phyloP scores from a whole-genome alignment of 2,329 filamentous ascomycete genomes.

The Nigrograna mackinnonii region DNA sequence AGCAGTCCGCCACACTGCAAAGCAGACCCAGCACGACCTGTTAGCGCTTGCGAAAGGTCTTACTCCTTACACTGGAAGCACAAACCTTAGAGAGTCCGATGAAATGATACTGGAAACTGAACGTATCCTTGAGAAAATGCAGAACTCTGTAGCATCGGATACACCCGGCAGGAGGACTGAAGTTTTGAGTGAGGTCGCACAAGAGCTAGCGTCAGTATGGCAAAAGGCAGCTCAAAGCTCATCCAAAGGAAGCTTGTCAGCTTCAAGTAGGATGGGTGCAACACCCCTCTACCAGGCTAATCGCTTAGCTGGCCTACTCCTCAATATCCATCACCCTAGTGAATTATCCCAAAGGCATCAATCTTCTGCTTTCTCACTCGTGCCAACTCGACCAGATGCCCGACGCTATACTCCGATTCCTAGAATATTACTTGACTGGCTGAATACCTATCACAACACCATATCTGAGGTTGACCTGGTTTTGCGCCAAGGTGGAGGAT shows the following conservation, averaged over 20 bases:
- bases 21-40: conserved; percentile 64
- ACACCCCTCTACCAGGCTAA: conserved; percentile 72
- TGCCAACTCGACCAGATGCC: conserved; percentile 23
- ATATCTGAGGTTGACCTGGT: conserved; percentile 69
- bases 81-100: conserved; percentile 69
- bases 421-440: conserved; percentile 81
- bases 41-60: conserved; percentile 73
- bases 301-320: conserved; percentile 75
- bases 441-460: conserved; percentile 73
- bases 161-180: conserved; percentile 30
- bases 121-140: conserved; percentile 58
- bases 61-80: conserved; percentile 56
- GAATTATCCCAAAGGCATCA: conserved; percentile 25
- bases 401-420: conserved; percentile 61
- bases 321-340: conserved; percentile 73
- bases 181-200: conserved; percentile 28
- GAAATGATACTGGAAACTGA: conserved; percentile 78
- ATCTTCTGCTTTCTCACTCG: conserved; percentile 26
- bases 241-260: conserved; percentile 12
- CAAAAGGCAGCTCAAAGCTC: conserved; percentile 52
- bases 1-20: conserved; percentile 30
- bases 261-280: conserved; percentile 46
- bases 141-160: conserved; percentile 35
- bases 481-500: conserved; percentile 67
- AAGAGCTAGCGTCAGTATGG: conserved; percentile 44